Conservation (phyloP, 2,329 filamentous ascomycete species). For the Colletotrichum truncatum region DNA sequence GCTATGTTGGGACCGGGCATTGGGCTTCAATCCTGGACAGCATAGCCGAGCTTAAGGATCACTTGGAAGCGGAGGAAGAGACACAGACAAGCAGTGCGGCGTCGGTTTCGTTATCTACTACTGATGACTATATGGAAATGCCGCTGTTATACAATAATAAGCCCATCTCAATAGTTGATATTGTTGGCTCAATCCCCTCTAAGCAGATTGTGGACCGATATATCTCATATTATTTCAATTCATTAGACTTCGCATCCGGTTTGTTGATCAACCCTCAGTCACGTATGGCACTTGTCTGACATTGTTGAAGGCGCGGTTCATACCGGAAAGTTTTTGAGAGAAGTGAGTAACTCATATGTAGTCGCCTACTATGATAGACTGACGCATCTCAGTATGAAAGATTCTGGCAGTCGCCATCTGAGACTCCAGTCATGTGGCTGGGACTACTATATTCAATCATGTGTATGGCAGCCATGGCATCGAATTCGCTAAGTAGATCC, state of each 20-base stretch:
- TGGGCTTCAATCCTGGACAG: conserved; percentile 51
- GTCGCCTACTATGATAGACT: background rate
- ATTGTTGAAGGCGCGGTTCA: background rate
- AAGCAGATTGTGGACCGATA: conserved; percentile 42
- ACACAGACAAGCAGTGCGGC: background rate
- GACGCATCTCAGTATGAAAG: conserved; percentile 46
- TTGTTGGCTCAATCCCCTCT: conserved; percentile 44
- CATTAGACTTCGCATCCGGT: conserved; percentile 35
- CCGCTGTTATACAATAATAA: conserved; percentile 44
- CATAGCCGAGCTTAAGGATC: conserved; percentile 49
- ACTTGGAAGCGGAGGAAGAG: conserved; percentile 41
- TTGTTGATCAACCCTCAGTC: background rate
- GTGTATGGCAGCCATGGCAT: conserved; percentile 44
- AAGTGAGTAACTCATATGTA: background rate
- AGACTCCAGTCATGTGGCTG: conserved; percentile 52
- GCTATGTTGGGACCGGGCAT: conserved; percentile 47
- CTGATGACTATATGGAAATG: conserved; percentile 22
- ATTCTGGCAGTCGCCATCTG: conserved; percentile 52
- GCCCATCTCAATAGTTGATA: conserved; percentile 38
- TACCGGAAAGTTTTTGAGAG: background rate
- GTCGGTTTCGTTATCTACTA: background rate
- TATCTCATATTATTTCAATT: conserved; percentile 47
- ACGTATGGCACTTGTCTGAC: too few relatives aligned
- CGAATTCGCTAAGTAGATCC: conserved; percentile 6
- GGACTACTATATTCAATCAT: conserved; percentile 57